These are phyloP conservation scores for Phytopythium boreale DNA, from an alignment of 352 stramenopile species.

Conservation along the genomic window DNA sequence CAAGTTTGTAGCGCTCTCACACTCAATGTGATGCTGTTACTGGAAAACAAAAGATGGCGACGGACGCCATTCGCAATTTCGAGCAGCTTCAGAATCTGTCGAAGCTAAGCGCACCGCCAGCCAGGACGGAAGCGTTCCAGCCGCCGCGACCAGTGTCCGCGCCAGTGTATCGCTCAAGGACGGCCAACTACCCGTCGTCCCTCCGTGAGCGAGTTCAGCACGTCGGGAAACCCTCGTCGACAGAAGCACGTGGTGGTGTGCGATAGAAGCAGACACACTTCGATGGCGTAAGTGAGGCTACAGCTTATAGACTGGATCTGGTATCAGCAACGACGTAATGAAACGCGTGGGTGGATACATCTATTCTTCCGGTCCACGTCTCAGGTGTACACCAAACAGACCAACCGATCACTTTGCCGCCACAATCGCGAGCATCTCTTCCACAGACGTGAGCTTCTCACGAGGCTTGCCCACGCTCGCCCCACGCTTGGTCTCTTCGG, in stretches of 20 bases:
- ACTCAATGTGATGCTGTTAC: neutral
- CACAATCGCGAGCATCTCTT: conserved; percentile 8
- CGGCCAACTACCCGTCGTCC: conserved; percentile 43
- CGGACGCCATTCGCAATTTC: conserved; percentile 26
- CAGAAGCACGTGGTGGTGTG: neutral
- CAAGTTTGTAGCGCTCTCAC: neutral
- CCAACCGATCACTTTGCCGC: conserved; percentile 9
- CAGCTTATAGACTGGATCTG: neutral
- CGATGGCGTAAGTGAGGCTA: neutral
- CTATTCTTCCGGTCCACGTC: neutral
- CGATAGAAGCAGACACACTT: neutral
- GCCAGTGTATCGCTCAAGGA: conserved; percentile 55
- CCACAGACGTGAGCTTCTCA: conserved; percentile 80
- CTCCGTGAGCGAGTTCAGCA: conserved; percentile 53
- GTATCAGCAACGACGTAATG: neutral
- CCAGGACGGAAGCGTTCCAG: neutral
- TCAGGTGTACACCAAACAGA: neutral
- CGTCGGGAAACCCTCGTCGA: neutral
- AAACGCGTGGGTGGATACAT: neutral
- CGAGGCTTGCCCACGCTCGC: conserved; percentile 58
- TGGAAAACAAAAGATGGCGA: conserved; percentile 35
- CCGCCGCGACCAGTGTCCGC: conserved; percentile 60
- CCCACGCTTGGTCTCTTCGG: conserved; percentile 61
- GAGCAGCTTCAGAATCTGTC: conserved; percentile 14
- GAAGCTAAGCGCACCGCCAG: neutral